Evolutionary conservation across 2,329 filamentous ascomycete species (phyloP), one percentile per base, ranked within the genome.

Genomic region (Orbilia oligospora): DNA sequence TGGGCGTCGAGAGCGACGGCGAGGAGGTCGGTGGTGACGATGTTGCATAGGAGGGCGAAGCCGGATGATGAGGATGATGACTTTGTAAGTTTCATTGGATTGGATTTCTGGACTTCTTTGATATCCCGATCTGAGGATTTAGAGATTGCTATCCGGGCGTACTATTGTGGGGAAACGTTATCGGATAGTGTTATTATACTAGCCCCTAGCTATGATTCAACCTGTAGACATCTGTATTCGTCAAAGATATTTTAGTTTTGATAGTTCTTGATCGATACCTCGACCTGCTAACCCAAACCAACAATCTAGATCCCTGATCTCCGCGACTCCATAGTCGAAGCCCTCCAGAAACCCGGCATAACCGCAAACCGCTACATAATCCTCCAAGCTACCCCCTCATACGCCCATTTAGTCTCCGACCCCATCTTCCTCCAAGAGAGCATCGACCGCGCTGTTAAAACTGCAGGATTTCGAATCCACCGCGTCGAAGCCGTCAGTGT

Each of bases 331-430:
- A 27, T 78, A 0, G 46, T 66, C n/a, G 22, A 27, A 12, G 49
- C 38, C 5, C 51, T 77, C 14, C 68, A 53, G 6, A 38, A 58
- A 16, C 14, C 16, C 9, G 68, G 63, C 6, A 24, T n/a, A n/a
- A 56, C 36, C 10, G 16, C 5, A 30, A 48, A 24, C 3, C 51
- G 75, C 14, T 71, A 27, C 14, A 24, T 78, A 3, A 8, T 72
- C 16, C n/a, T 78, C 18, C 49, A 72, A n/a, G 68, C 68, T 16
- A 64, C 63, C 9, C 68, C 75, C 1, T 49, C 30, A 27, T 58
- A 72, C 38, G 48, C 75, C 14, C 22, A 30, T 2, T 20, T 78
- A 22, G 68, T 78, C 8, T 63, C 63, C 6, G 68, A 78, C 41
- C 53, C 56, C 12, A 49, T 12, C 10, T 53, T 78, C 20, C 30